phyloP scores from a whole-genome alignment of 73 alveolate species.

The Paramecium octaurelia region DNA sequence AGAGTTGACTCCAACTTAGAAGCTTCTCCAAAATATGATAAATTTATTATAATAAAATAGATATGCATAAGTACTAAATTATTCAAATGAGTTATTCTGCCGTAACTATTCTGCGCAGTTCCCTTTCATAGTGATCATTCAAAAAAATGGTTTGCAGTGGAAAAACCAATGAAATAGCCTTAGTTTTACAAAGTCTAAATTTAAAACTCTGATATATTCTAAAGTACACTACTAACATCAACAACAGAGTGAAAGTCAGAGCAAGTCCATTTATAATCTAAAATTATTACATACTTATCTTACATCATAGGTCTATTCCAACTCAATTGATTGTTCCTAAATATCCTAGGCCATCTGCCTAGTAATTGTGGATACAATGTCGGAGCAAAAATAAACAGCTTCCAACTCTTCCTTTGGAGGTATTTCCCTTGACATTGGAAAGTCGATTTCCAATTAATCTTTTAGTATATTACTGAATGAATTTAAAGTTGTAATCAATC shows the following conservation, averaged over 20 bases:
- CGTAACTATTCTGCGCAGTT: neutral
- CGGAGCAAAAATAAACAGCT: neutral
- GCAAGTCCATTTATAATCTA: neutral
- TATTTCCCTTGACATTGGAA: neutral
- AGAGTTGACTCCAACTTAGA: neutral
- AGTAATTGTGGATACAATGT: neutral
- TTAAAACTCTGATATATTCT: neutral
- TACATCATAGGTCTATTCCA: neutral
- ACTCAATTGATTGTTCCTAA: neutral
- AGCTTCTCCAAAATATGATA: neutral
- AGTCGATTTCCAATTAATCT: neutral
- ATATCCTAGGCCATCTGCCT: neutral
- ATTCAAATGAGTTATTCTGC: neutral
- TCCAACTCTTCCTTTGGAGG: neutral
- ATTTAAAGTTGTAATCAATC: neutral
- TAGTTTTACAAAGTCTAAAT: neutral
- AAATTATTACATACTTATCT: neutral
- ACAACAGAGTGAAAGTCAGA: neutral
- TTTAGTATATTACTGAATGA: neutral
- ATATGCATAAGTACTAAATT: neutral
- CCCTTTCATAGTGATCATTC: slow-evolving; percentile 4
- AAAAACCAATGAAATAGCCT: neutral
- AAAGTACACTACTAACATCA: neutral
- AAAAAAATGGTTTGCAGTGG: neutral
- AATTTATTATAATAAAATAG: neutral